Evolutionary conservation across 495 filamentous ascomycete genomes (phyloP).

Genomic region (Letharia lupina): DNA sequence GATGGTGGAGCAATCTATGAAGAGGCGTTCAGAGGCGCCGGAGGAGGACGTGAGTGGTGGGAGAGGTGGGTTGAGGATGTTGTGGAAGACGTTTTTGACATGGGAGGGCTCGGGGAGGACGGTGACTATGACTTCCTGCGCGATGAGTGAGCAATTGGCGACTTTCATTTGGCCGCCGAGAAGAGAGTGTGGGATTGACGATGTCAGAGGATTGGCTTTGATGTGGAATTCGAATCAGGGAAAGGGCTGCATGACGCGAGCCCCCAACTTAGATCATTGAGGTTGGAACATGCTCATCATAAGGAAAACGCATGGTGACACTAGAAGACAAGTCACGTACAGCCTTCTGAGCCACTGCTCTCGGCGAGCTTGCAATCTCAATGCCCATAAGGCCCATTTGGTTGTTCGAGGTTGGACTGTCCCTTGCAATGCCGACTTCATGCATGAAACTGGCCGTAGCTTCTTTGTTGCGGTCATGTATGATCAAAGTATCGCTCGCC

Average conservation of each 20-base stretch:
- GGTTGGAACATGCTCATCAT: slow-evolving; percentile 48
- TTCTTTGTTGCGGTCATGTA: slow-evolving; percentile 67
- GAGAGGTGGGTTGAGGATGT: slow-evolving; percentile 43
- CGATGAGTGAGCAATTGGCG: slow-evolving; percentile 4
- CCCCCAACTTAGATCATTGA: slow-evolving; percentile 55
- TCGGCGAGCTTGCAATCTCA: slow-evolving; percentile 47
- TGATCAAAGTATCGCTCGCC: slow-evolving; percentile 53
- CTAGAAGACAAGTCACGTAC: slow-evolving; percentile 38
- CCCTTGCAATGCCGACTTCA: slow-evolving; percentile 40
- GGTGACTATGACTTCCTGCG: slow-evolving; percentile 66
- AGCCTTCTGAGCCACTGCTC: slow-evolving; percentile 60
- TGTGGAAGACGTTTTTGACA: slow-evolving; percentile 62
- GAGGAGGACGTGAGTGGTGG: slow-evolving; percentile 14
- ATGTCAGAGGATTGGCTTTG: slow-evolving; percentile 61
- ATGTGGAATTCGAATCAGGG: slow-evolving; percentile 44
- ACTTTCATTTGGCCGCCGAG: background rate
- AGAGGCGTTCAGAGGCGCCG: slow-evolving; percentile 38
- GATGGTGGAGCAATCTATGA: slow-evolving; percentile 77
- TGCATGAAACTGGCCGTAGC: slow-evolving; percentile 50
- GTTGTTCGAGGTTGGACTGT: slow-evolving; percentile 19
- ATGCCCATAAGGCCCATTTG: slow-evolving; percentile 38
- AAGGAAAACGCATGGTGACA: slow-evolving; percentile 18
- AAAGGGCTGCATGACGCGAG: slow-evolving; percentile 32
- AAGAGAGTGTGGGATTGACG: background rate
- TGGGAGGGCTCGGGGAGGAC: slow-evolving; percentile 75